phyloP scores from a whole-genome alignment of 2,329 filamentous ascomycete species.

The Verruconis gallopava region DNA sequence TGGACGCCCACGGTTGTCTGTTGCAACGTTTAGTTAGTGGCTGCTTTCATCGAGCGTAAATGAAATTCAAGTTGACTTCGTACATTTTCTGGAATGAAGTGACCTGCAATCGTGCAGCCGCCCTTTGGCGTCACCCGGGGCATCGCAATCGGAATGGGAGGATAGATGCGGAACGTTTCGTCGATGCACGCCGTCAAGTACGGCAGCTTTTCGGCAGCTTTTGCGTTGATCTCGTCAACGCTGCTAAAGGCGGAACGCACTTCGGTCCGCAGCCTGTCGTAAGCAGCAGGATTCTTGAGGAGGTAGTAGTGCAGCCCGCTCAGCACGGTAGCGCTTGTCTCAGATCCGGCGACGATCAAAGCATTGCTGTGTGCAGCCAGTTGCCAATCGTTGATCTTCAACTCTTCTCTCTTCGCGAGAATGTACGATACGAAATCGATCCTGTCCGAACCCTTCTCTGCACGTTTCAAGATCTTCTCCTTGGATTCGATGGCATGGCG shows the following conservation, averaged over 20 bases:
- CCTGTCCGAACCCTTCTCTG: constrained; percentile 15
- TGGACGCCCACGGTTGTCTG: neutral
- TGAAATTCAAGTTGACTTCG: no score
- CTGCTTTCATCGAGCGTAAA: neutral
- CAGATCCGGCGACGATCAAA: constrained; percentile 7
- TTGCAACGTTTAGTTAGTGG: neutral
- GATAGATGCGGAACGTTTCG: constrained; percentile 9
- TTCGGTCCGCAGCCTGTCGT: neutral
- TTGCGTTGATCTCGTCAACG: constrained; percentile 2
- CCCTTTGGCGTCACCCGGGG: constrained; percentile 17
- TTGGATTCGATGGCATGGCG: neutral
- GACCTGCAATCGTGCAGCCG: constrained; percentile 18
- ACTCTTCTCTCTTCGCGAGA: constrained; percentile 8
- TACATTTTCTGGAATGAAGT: constrained; percentile 17
- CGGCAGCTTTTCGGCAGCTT: neutral
- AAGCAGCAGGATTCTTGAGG: neutral
- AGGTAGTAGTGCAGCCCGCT: constrained; percentile 4
- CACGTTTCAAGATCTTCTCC: constrained; percentile 21
- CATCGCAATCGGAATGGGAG: constrained; percentile 15
- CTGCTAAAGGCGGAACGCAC: neutral
- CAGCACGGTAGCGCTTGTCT: constrained; percentile 7
- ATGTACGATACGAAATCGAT: constrained; percentile 7
- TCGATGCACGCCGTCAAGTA: constrained; percentile 9
- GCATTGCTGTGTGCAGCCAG: constrained; percentile 21
- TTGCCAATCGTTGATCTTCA: constrained; percentile 15